Percentiles rank a stretch among this genome's conserved stretches.
These are phyloP conservation scores for Erodium maritimum DNA, from an alignment of 345 rosid genomes.

Conservation along the genomic window DNA sequence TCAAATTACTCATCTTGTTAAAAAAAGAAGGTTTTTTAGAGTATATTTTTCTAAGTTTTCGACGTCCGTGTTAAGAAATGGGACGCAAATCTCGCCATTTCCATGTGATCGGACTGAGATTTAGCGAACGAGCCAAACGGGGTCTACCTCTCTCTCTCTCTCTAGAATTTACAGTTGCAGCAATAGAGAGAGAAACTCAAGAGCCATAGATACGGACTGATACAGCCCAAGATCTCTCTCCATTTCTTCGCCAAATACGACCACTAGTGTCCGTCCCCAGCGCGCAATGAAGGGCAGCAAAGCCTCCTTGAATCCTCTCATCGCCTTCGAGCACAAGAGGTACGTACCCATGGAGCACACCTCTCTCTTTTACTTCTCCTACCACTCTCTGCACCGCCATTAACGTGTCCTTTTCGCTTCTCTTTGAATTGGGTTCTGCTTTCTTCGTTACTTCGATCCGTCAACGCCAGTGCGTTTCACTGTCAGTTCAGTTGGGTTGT, in stretches of 20 bases:
- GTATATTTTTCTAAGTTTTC: too few species aligned
- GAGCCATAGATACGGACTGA: too few species aligned
- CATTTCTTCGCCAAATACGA: background rate
- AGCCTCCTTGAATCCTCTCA: conserved; percentile 33
- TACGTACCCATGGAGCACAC: conserved; percentile 7
- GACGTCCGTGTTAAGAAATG: background rate
- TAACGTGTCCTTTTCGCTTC: background rate
- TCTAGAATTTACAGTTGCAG: background rate
- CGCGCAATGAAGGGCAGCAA: conserved; percentile 36
- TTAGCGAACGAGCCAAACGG: background rate
- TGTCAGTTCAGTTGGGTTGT: background rate
- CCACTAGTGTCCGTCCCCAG: conserved; percentile 21
- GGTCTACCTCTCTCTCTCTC: background rate
- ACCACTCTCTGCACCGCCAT: background rate
- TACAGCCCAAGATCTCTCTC: background rate
- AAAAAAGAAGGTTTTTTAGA: too few species aligned
- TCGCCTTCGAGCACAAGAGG: conserved; percentile 83
- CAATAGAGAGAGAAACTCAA: background rate
- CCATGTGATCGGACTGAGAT: background rate
- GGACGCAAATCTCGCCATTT: background rate
- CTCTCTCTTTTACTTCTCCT: background rate
- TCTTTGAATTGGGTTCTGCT: background rate
- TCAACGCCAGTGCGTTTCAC: background rate
- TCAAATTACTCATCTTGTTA: too few species aligned
- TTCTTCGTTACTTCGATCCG: background rate